Base-by-base conservation (phyloP, 257 asterid species). In the Solanum piurae region DNA sequence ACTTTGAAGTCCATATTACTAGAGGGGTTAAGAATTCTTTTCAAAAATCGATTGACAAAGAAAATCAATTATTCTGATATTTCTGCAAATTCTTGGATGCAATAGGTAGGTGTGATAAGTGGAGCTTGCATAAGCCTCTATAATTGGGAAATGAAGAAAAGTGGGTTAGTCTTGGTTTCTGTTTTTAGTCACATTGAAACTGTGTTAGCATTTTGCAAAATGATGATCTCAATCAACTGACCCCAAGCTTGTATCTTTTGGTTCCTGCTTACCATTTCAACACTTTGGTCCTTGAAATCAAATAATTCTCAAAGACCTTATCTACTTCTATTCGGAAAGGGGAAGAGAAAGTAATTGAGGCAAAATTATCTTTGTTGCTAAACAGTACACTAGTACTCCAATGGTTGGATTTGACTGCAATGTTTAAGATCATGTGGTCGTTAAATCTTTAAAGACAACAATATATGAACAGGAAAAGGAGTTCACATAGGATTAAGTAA, bases 111-210 rank as follows among this genome's bases (percentile, higher is more conserved):
- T 16, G 75, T 88, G 69, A 90, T 92, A 38, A 91, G 98, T 68
- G 98, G 98, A 86, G 88, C 90, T 84, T 92, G 98, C 29, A 89
- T 91, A 77, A 94, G 95, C 91, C 92, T 96, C 91, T 94, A 94
- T 40, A 91, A 93, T 49, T 96, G 98, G 99, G 98, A 98, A 62
- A 92, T 96, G 96, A 94, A 94, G 95, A 94, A 91, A 94, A 92
- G 94, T 87, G 98, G 98, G 72, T 98, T 98, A 29, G 94, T 96
- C 10, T 84, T 95, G 90, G 98, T 94, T 27, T 92, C 98, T 90
- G 93, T 94, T 66, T 96, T 96, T 88, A 94, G 93, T 87, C 98
- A 98, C 46, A 94, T 95, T 42, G 96, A 93, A 60, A 94, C 98
- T 13, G 95, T 95, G 55, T 90, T 96, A 71, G 91, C 98, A 1